Conservation (phyloP, 2,329 filamentous ascomycete species). For the Cryphonectria carpinicola region DNA sequence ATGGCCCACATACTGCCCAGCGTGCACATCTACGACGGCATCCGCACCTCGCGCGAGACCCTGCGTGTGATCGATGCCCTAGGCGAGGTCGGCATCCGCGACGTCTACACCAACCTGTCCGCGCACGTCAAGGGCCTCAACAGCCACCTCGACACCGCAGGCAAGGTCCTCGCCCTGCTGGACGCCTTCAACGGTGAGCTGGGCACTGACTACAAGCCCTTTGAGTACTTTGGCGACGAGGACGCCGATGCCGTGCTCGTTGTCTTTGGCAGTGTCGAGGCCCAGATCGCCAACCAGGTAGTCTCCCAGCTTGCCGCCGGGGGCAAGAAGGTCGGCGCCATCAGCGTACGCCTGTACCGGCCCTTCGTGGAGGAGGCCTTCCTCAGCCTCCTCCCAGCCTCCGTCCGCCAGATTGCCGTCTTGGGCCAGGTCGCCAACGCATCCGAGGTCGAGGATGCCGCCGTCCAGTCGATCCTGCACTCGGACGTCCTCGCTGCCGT, state of each 20-base stretch:
- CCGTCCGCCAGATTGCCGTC: conserved; percentile 76
- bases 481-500: conserved; percentile 88
- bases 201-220: conserved; percentile 88
- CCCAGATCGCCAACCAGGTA: conserved; percentile 82
- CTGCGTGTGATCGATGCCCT: conserved; percentile 73
- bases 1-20: conserved; percentile 74
- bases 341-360: conserved; percentile 92
- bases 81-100: conserved; percentile 64
- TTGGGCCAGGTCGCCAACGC: conserved; percentile 85
- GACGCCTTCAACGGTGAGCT: conserved; percentile 85
- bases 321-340: conserved; percentile 79
- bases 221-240: conserved; percentile 89
- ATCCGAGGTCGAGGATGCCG: conserved; percentile 72
- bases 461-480: conserved; percentile 83
- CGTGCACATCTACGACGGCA: conserved; percentile 78
- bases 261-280: conserved; percentile 89
- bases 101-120: conserved; percentile 68
- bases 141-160: conserved; percentile 73
- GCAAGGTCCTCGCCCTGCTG: conserved; percentile 70
- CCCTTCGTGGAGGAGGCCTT: conserved; percentile 96
- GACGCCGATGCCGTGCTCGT: conserved; percentile 83
- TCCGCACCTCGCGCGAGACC: conserved; percentile 73
- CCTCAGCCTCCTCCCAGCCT: conserved; percentile 76
- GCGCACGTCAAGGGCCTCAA: conserved; percentile 62
- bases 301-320: conserved; percentile 71